These are phyloP conservation scores for Alternaria tenuissima DNA, from an alignment of 2,329 filamentous ascomycete genomes.

Conservation along the genomic window DNA sequence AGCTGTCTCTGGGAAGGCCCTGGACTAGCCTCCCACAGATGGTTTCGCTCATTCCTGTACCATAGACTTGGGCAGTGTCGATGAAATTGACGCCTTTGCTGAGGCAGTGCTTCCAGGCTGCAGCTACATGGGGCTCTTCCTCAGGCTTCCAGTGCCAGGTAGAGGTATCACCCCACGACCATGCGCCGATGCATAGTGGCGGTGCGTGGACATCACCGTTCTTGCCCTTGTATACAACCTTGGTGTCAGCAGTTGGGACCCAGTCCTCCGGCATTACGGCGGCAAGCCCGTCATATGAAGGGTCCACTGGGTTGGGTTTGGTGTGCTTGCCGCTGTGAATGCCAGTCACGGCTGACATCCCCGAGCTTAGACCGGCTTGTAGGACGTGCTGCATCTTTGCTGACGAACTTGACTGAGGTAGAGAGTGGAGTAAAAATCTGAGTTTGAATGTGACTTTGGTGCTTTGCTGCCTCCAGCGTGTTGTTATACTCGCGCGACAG, in stretches of 20 bases:
- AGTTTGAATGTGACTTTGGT: neutral
- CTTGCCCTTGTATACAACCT: constrained; percentile 3
- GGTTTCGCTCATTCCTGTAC: constrained; percentile 3
- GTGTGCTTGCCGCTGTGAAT: constrained; percentile 7
- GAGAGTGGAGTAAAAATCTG: neutral
- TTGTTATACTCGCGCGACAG: neutral
- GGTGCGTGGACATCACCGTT: constrained; percentile 3
- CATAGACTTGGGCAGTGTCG: constrained; percentile 6
- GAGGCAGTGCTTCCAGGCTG: constrained; percentile 8
- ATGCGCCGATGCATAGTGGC: constrained; percentile 3
- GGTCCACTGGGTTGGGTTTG: constrained; percentile 3
- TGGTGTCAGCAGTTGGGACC: neutral
- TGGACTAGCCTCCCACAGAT: constrained; percentile 4
- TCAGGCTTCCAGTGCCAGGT: constrained; percentile 10
- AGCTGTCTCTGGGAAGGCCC: constrained; percentile 1
- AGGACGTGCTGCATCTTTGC: constrained; percentile 7
- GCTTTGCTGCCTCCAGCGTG: neutral
- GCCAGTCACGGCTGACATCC: constrained; percentile 6
- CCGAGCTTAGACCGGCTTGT: constrained; percentile 1
- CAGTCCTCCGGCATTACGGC: constrained; percentile 1
- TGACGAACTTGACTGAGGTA: neutral
- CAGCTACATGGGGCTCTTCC: constrained; percentile 2
- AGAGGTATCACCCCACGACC: constrained; percentile 5
- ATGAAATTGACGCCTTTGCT: constrained; percentile 9
- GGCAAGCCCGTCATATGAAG: constrained; percentile 4